Evolutionary conservation across 139 green algal species (phyloP), one percentile per base, ranked within the genome.

Genomic region (Coelastrella sp.): DNA sequence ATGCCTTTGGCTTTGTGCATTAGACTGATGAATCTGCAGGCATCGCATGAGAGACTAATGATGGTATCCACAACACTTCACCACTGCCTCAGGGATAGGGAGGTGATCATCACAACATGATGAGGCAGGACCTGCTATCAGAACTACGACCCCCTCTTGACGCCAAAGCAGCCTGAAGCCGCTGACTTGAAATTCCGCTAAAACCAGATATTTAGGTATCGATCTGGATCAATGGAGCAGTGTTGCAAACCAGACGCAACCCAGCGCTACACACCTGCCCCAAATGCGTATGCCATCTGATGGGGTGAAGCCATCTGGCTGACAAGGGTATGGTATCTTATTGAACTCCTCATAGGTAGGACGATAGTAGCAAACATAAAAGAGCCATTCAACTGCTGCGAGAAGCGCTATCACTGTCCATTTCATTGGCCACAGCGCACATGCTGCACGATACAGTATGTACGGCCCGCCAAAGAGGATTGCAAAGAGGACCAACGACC

Each of bases 341-440:
- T 83, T 83, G 34, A 83, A 64, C 51, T 69, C 48, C 34, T 68
- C 53, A 50, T 83, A 83, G 2, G 53, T 83, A 15, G 21, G 35
- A 37, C 51, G 40, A 38, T 72, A 83, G 45, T 64, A 83, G 51
- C 40, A 51, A 9, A 72, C 27, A 27, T 83, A 83, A 34, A 83
- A 83, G 45, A 35, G 23, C 37, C 45, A 63, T 11, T 83, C 75
- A 37, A 27, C 41, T 6, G 50, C 51, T 25, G 11, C 75, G 32
- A 40, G 45, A 41, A 62, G 21, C 2, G 34, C 11, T 25, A 43
- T 7, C 23, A 79, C 17, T 27, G 71, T 63, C 71, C 71, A 79
- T 30, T 37, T 35, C 43, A 63, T 8, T 30, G 71, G 71, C 71
- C 71, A 79, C 9, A 79, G 43, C 19, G 4, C n/a, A 64, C 71